phyloP scores from a whole-genome alignment of 2,329 filamentous ascomycete genomes.

The Stagonosporopsis cucurbitacearum region DNA sequence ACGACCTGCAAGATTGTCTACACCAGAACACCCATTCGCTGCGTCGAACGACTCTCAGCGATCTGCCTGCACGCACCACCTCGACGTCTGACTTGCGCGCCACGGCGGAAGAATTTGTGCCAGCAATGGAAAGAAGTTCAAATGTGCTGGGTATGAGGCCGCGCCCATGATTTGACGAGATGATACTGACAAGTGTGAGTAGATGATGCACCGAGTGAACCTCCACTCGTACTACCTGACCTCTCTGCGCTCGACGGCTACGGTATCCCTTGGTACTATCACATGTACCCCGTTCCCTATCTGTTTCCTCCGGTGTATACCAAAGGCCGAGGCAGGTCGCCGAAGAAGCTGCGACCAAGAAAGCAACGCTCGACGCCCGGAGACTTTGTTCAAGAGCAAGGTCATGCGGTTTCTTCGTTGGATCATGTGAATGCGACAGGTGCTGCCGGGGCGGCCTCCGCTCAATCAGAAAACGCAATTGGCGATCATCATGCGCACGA shows the following conservation, averaged over 20 bases:
- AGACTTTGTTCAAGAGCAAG: background rate
- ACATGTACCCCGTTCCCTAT: conserved; percentile 39
- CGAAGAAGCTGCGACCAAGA: conserved; percentile 26
- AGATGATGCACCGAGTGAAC: background rate
- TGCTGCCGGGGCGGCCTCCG: background rate
- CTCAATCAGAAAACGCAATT: background rate
- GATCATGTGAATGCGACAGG: background rate
- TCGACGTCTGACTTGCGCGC: conserved; percentile 36
- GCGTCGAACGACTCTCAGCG: conserved; percentile 14
- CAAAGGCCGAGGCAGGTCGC: conserved; percentile 26
- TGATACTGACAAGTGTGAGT: background rate
- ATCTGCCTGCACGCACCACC: conserved; percentile 25
- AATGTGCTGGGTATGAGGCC: background rate
- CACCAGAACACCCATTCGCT: conserved; percentile 12
- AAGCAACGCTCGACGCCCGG: conserved; percentile 11
- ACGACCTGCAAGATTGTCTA: background rate
- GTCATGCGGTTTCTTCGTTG: background rate
- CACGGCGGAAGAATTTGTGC: conserved; percentile 42
- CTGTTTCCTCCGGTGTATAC: conserved; percentile 22
- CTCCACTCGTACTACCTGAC: conserved; percentile 18
- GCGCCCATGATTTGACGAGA: too few relatives aligned
- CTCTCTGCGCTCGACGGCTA: conserved; percentile 32
- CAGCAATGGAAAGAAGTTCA: conserved; percentile 3
- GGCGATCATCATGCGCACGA: background rate
- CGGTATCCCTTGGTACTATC: conserved; percentile 38